Evolutionary conservation across 768 basidiomycete species (phyloP).

Genomic region (Termitomyces sp.): DNA sequence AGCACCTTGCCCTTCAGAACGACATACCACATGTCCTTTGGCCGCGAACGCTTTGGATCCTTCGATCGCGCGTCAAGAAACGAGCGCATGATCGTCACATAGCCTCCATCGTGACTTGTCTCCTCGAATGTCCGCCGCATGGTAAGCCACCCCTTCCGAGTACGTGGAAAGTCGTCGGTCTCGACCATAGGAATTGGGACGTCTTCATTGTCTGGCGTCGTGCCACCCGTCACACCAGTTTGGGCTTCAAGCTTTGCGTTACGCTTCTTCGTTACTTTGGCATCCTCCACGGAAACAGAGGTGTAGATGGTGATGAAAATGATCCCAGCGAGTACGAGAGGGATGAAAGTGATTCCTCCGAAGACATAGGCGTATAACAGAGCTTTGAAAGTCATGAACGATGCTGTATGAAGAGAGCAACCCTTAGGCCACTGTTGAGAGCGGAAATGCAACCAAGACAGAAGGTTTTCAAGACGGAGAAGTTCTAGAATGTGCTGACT

Average conservation of each 20-base stretch:
- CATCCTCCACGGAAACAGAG: constrained; percentile 71
- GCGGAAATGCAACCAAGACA: not conserved
- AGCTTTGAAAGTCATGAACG: constrained; percentile 58
- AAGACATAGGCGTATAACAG: constrained; percentile 82
- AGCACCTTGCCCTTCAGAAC: constrained; percentile 88
- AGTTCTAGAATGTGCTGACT: not conserved
- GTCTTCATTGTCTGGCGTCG: constrained; percentile 19
- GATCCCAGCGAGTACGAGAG: constrained; percentile 55
- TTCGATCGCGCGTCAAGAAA: constrained; percentile 80
- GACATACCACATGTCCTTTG: constrained; percentile 91
- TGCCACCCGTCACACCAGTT: constrained; percentile 22
- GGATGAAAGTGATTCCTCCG: constrained; percentile 87
- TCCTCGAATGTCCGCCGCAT: constrained; percentile 78
- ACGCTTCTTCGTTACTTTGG: constrained; percentile 36
- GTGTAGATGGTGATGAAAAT: constrained; percentile 72
- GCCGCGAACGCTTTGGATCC: constrained; percentile 76
- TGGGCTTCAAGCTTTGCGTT: constrained; percentile 24
- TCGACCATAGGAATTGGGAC: constrained; percentile 20
- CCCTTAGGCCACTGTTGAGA: constrained; percentile 3
- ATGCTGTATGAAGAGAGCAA: not conserved
- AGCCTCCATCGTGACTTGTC: constrained; percentile 52
- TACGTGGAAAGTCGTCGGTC: constrained; percentile 52
- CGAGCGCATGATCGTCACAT: constrained; percentile 74
- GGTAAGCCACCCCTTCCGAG: constrained; percentile 79
- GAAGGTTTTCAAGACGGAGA: not conserved